phyloP scores from a whole-genome alignment of 1,284 basidiomycete species.

The Mycena sp. region DNA sequence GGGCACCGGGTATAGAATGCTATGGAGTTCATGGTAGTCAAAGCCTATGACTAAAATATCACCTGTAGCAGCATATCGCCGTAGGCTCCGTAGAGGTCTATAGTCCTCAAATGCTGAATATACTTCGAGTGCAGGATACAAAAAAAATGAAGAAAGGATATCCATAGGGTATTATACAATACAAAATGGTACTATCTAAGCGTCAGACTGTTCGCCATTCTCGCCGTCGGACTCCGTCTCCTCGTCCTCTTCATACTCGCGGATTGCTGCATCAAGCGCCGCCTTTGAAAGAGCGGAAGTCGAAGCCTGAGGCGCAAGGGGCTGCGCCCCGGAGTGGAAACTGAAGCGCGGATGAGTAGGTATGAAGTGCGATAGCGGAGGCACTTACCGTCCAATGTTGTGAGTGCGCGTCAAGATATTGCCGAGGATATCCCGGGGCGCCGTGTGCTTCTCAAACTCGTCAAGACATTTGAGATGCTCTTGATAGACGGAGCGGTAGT shows the following conservation, averaged over 20 bases:
- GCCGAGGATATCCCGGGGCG: neutral
- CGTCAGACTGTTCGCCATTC: neutral
- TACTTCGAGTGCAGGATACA: neutral
- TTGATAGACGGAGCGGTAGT: constrained; percentile 10
- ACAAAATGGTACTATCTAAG: neutral
- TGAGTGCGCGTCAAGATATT: constrained; percentile 9
- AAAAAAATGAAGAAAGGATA: neutral
- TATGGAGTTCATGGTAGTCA: neutral
- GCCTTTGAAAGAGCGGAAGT: neutral
- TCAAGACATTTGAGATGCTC: constrained; percentile 2
- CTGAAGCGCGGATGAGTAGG: neutral
- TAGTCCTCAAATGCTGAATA: neutral
- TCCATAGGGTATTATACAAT: neutral
- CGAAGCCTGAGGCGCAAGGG: neutral
- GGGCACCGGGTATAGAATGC: neutral
- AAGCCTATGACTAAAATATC: neutral
- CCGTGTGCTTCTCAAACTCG: neutral
- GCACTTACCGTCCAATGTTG: constrained; percentile 9
- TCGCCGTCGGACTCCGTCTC: no score
- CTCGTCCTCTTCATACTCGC: constrained; percentile 1
- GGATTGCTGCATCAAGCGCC: neutral
- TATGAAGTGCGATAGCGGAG: neutral
- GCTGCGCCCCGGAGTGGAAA: constrained; percentile 12
- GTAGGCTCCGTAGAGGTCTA: neutral
- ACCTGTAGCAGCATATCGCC: neutral